Base-by-base conservation (phyloP, 2,329 filamentous ascomycete genomes). In the Nemania abortiva region DNA sequence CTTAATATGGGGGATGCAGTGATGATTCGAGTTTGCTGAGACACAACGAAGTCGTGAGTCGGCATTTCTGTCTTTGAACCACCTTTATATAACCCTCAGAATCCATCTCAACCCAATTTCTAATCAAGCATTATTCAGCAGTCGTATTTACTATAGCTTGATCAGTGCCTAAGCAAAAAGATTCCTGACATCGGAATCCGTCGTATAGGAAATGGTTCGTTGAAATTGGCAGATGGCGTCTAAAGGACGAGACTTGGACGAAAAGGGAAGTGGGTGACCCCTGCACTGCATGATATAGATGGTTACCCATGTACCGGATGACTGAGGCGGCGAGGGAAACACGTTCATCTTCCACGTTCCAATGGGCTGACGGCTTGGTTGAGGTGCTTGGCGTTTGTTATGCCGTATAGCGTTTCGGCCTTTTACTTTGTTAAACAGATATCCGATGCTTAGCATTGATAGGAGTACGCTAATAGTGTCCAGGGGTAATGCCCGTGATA, bases 241-340 rank as follows among this genome's bases (percentile, higher is more conserved):
- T 61, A 18, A 59, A 53, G 42, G 61, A 42, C 61, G 39, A 68
- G 7, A 68, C 64, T 70, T 68, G 31, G 67, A 66, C 64, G 52
- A 65, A 68, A 70, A 62, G 60, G 68, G 68, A 62, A 70, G 20
- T 68, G 22, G 68, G 65, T 70, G 37, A 70, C 22, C 68, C 68
- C 64, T 70, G 68, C 59, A 31, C 64, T 68, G 60, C 60, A 70
- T 69, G 55, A 37, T 62, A 53, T 58, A 29, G 61, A 58, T 49
- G 27, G 22, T 29, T 29, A 52, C 29, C 53, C 11, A 58, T 50
- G 20, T n/a, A 53, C 29, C 24, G 57, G 27, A 61, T 61, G 27
- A 24, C 29, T 54, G 47, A 42, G 31, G 47, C 45, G 22, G 3
- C 31, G 27, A 42, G 45, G 31, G 37, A 45, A 52, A 62, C 50